Evolutionary conservation across 2,329 filamentous ascomycete genomes (phyloP).

Genomic region (Conoideocrella luteorostrata): DNA sequence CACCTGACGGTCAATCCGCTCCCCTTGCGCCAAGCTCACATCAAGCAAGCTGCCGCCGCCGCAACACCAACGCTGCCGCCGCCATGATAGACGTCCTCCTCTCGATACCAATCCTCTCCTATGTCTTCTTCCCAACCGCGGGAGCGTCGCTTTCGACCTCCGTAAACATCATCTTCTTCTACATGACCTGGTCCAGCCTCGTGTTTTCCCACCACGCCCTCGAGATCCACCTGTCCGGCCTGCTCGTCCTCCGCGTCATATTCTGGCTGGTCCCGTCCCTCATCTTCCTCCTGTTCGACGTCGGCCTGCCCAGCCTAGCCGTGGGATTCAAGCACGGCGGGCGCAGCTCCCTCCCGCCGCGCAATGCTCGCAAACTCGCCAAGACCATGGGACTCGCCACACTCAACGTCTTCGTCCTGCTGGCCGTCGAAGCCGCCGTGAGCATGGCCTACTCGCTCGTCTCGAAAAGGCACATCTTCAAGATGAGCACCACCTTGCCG

Average conservation of each 20-base stretch:
- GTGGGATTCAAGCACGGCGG: slow-evolving; percentile 64
- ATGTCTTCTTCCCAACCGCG: slow-evolving; percentile 53
- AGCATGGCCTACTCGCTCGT: slow-evolving; percentile 29
- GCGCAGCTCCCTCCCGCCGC: slow-evolving; percentile 40
- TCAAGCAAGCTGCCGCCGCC: background rate
- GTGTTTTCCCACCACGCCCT: slow-evolving; percentile 70
- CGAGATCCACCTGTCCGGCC: slow-evolving; percentile 67
- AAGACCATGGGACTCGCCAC: slow-evolving; percentile 35
- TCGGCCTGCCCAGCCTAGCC: slow-evolving; percentile 60
- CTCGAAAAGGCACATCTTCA: slow-evolving; percentile 37
- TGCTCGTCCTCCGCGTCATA: slow-evolving; percentile 57
- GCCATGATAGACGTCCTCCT: slow-evolving; percentile 57
- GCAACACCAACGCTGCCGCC: background rate
- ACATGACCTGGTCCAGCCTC: slow-evolving; percentile 82
- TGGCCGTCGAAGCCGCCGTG: slow-evolving; percentile 36
- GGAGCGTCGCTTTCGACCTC: slow-evolving; percentile 66
- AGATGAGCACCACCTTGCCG: slow-evolving; percentile 41
- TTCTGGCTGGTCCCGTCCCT: slow-evolving; percentile 70
- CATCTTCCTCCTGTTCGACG: slow-evolving; percentile 67
- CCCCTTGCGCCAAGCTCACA: no score
- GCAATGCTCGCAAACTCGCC: slow-evolving; percentile 27
- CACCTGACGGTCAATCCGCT: no score
- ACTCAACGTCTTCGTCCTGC: slow-evolving; percentile 39
- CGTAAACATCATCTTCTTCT: slow-evolving; percentile 82
- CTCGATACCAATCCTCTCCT: slow-evolving; percentile 66